phyloP scores from a whole-genome alignment of 2,329 filamentous ascomycete species.

The Trichoderma breve region DNA sequence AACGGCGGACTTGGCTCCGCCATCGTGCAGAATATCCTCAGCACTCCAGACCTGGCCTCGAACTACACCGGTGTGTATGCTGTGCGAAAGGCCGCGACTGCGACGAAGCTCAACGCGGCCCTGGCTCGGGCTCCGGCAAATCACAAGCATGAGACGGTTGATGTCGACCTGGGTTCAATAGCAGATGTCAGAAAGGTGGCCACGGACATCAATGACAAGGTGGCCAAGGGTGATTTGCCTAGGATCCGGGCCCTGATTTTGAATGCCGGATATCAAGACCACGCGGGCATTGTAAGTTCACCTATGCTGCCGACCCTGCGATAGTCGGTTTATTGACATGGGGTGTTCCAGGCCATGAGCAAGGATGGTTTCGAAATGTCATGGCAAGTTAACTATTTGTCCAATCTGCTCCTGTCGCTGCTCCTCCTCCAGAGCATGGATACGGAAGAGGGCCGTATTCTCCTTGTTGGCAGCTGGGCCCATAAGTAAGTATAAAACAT shows the following conservation, averaged over 20 bases:
- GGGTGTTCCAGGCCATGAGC: conserved; percentile 27
- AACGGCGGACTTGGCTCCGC: conserved; percentile 41
- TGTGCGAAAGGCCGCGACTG: conserved; percentile 35
- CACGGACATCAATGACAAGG: conserved; percentile 30
- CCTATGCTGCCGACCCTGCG: neutral
- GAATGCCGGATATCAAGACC: conserved; percentile 33
- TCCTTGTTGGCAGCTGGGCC: conserved; percentile 34
- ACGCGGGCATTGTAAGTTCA: conserved; percentile 27
- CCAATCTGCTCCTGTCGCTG: conserved; percentile 32
- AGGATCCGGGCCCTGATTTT: conserved; percentile 41
- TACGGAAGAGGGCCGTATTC: conserved; percentile 28
- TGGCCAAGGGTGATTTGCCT: conserved; percentile 35
- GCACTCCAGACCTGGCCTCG: conserved; percentile 30
- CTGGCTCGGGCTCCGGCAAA: conserved; percentile 25
- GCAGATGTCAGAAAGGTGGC: conserved; percentile 30
- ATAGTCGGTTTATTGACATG: neutral
- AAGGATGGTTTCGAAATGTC: conserved; percentile 33
- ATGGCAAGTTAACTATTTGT: conserved; percentile 36
- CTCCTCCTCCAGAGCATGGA: conserved; percentile 36
- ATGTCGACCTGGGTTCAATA: conserved; percentile 34
- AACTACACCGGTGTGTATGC: conserved; percentile 38
- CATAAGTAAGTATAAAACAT: conserved; percentile 33
- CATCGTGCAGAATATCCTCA: conserved; percentile 33
- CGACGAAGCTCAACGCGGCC: conserved; percentile 28
- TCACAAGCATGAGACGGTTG: conserved; percentile 35